These are phyloP conservation scores for Floccularia luteovirens DNA, from an alignment of 768 basidiomycete species.

Conservation along the genomic window DNA sequence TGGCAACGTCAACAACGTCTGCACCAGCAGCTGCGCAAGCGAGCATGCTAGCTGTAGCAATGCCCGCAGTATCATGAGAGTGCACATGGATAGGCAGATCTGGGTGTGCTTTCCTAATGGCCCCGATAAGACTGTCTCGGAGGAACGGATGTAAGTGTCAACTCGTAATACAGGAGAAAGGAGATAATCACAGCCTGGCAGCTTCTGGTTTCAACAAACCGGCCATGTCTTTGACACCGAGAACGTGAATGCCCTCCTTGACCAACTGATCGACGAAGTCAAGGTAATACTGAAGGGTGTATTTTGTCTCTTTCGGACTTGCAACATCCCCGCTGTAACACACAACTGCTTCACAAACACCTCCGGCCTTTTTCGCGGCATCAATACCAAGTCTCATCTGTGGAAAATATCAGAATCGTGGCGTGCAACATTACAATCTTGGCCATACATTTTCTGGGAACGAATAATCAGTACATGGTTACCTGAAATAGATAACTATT, in stretches of 20 bases:
- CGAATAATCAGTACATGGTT: slow-evolving; percentile 3
- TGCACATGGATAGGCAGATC: slow-evolving; percentile 99
- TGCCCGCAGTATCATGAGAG: slow-evolving; percentile 99
- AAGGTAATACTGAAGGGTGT: slow-evolving; percentile 95
- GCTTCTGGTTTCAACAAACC: slow-evolving; percentile 93
- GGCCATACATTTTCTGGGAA: slow-evolving; percentile 60
- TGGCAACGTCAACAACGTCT: slow-evolving; percentile 96
- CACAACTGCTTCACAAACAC: slow-evolving; percentile 94
- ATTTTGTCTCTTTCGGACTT: slow-evolving; percentile 91
- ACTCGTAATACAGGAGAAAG: background rate
- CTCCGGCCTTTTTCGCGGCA: slow-evolving; percentile 98
- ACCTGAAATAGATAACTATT: background rate
- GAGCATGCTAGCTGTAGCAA: slow-evolving; percentile 95
- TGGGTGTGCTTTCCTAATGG: slow-evolving; percentile 93
- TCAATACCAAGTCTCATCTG: slow-evolving; percentile 98
- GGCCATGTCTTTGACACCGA: slow-evolving; percentile 99
- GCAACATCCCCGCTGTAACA: slow-evolving; percentile 99
- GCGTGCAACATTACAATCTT: background rate
- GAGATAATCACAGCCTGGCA: slow-evolving; percentile 64
- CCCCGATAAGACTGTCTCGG: slow-evolving; percentile 69
- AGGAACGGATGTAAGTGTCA: background rate
- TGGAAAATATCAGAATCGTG: background rate
- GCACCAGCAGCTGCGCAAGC: slow-evolving; percentile 96
- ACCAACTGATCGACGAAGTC: slow-evolving; percentile 93
- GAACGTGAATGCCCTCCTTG: slow-evolving; percentile 90